Base-by-base conservation (phyloP, 2,329 filamentous ascomycete species). In the Phaeosphaeriaceae sp. region DNA sequence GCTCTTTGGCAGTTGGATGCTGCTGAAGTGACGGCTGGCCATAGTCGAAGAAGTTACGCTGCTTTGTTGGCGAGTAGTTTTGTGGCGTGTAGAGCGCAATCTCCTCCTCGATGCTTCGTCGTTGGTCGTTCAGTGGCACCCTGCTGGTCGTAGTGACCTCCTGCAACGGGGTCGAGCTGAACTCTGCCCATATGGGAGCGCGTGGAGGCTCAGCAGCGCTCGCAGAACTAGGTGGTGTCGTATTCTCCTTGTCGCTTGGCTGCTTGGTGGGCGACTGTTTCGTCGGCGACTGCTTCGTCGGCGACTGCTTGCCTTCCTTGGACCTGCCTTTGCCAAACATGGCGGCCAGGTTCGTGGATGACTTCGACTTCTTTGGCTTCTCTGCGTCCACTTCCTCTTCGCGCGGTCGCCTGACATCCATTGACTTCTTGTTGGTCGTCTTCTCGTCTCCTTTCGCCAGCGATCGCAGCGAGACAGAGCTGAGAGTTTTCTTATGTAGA, bases 111-210 rank as follows among this genome's bases (percentile, higher is more conserved):
- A 85, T 63, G 36, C 76, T 81, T 13, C 75, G 80, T 40, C 78
- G 72, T 40, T 77, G 76, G 58, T 80, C 79, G 48, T 78, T 78
- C 40, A 81, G 73, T 10, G 82, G 80, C 13, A 83, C 73, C 20
- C 79, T 80, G 54, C 78, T 79, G 2, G 78, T 78, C 25, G 70
- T 69, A 1, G 67, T 68, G 53, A 66, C 61, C 45, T 76, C 71
- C 31, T 74, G 66, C 53, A 68, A 64, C 24, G 65, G 62, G 47
- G 75, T 71, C 44, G 79, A 78, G 56, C 83, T 79, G 73, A 94
- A 95, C 69, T 95, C 89, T 15, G 91, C 87, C 83, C 91, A 97
- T 55, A 94, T 93, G 22, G 93, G 92, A 1, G 90, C 88, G 19
- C 85, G 82, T 10, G 78, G 65, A 7, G 72, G 72, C 5, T 68